A percentile compares a stretch with the other conserved stretches of the same genome.
These are phyloP conservation scores for Gynandropsis gynandra DNA, from an alignment of 345 rosid genomes.

Conservation along the genomic window DNA sequence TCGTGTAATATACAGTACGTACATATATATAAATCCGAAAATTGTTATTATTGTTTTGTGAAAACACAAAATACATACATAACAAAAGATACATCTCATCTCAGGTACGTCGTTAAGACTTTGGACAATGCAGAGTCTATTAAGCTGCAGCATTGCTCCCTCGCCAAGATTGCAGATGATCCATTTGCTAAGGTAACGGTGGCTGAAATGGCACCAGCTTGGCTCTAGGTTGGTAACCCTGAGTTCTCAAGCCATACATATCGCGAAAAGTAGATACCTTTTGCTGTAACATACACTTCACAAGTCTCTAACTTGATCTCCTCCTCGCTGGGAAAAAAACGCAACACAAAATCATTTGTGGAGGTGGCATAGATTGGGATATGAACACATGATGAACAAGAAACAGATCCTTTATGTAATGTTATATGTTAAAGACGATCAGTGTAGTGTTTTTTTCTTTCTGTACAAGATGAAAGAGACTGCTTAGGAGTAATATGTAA, in stretches of 20 bases:
- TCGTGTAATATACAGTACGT: no score
- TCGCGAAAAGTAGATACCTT: neutral
- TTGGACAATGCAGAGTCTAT: slow-evolving; percentile 88
- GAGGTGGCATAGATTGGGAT: slow-evolving; percentile 1
- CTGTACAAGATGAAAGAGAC: no score
- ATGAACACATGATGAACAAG: neutral
- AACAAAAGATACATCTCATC: slow-evolving; percentile 7
- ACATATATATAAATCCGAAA: no score
- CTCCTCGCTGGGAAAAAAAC: no score
- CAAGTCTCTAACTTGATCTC: no score
- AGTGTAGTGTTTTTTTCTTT: no score
- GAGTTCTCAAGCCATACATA: no score
- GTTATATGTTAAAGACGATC: no score
- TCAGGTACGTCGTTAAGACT: slow-evolving; percentile 92
- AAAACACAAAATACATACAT: neutral
- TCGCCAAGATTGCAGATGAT: slow-evolving; percentile 55
- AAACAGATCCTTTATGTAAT: slow-evolving; percentile 3
- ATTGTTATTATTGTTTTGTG: neutral
- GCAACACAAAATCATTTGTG: slow-evolving; percentile 1
- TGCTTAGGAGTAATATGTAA: no score
- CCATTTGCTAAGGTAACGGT: slow-evolving; percentile 35
- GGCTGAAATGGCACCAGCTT: slow-evolving; percentile 49
- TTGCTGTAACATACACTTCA: neutral
- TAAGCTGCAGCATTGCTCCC: slow-evolving; percentile 83
- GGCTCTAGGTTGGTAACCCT: slow-evolving; percentile 35